Conservation (phyloP, 2,329 filamentous ascomycete genomes). For the Westerdykella sp. region DNA sequence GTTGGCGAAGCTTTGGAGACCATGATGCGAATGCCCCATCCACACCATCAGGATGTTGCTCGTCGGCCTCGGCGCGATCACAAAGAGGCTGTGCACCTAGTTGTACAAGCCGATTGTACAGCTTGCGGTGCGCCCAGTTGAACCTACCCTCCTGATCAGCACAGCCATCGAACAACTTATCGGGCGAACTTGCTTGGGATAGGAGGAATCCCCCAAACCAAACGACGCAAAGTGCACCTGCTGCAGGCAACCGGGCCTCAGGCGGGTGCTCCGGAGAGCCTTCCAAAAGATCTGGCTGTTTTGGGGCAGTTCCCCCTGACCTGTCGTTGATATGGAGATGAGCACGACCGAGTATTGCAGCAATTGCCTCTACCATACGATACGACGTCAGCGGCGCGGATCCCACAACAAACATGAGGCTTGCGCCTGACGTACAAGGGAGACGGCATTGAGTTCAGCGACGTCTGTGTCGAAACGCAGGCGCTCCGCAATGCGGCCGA, state of each 20-base stretch:
- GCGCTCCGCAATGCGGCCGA: slow-evolving; percentile 67
- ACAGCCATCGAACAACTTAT: slow-evolving; percentile 4
- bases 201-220: slow-evolving; percentile 90
- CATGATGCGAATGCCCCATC: slow-evolving; percentile 78
- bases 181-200: slow-evolving; percentile 63
- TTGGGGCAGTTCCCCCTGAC: slow-evolving; percentile 84
- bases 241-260: slow-evolving; percentile 63
- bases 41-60: slow-evolving; percentile 85
- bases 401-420: neutral
- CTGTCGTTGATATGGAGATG: slow-evolving; percentile 84
- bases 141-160: slow-evolving; percentile 61
- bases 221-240: slow-evolving; percentile 74
- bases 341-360: slow-evolving; percentile 54
- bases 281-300: slow-evolving; percentile 83
- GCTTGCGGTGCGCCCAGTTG: slow-evolving; percentile 87
- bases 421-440: slow-evolving; percentile 55
- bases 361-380: slow-evolving; percentile 36
- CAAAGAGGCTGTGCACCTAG: slow-evolving; percentile 74
- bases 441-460: slow-evolving; percentile 68
- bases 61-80: slow-evolving; percentile 79
- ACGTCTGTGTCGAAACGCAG: slow-evolving; percentile 72
- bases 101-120: slow-evolving; percentile 76
- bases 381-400: slow-evolving; percentile 5
- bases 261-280: slow-evolving; percentile 69
- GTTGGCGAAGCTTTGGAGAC: slow-evolving; percentile 60